A percentile compares a stretch with the other conserved stretches of the same genome.
Conservation (phyloP, 73 alveolate species). For the Tetrahymena elliotti region DNA sequence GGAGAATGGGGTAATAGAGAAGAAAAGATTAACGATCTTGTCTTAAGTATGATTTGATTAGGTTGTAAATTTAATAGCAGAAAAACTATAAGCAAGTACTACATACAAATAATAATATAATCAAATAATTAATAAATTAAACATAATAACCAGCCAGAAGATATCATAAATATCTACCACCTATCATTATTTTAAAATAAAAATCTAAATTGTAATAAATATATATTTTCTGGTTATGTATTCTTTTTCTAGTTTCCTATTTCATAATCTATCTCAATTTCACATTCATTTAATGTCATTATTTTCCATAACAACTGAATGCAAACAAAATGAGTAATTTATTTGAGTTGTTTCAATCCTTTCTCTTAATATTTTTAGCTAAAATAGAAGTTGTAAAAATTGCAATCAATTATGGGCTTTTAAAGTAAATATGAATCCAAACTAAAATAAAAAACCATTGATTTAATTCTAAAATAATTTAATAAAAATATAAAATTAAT, state of each 20-base stretch:
- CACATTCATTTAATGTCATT: too few species aligned
- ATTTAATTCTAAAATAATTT: too few species aligned
- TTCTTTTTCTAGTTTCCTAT: background rate
- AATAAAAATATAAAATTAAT: too few species aligned
- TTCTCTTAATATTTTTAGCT: too few species aligned
- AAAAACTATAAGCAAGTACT: background rate
- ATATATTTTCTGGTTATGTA: background rate
- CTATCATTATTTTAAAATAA: too few species aligned
- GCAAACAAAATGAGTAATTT: too few species aligned
- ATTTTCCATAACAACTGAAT: too few species aligned
- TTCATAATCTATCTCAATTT: background rate
- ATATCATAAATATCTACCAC: background rate
- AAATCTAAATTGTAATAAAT: background rate
- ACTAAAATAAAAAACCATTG: too few species aligned
- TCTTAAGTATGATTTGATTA: slow-evolving; percentile 69
- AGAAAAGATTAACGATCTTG: slow-evolving; percentile 75
- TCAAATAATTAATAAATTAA: background rate
- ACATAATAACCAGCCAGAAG: background rate
- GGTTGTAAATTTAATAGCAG: background rate
- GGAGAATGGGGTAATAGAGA: slow-evolving; percentile 97
- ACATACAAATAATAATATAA: background rate
- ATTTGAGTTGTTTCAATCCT: too few species aligned
- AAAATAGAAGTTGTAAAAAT: too few species aligned
- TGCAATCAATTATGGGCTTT: too few species aligned
- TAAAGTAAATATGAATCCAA: too few species aligned